These are phyloP conservation scores for Yarrowia divulgata DNA, from an alignment of 805 yeast genomes.

Conservation along the genomic window DNA sequence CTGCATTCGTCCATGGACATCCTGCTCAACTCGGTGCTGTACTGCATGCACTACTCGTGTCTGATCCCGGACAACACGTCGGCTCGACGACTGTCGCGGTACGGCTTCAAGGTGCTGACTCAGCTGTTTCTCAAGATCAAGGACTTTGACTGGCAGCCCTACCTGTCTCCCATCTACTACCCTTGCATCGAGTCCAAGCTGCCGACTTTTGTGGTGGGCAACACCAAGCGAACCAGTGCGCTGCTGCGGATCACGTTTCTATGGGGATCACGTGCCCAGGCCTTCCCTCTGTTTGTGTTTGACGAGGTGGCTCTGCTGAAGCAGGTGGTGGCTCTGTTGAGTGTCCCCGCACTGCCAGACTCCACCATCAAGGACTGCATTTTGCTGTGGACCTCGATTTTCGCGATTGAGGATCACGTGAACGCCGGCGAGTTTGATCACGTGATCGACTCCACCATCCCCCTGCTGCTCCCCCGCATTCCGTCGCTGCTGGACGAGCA, in stretches of 20 bases:
- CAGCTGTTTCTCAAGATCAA: slow-evolving; percentile 64
- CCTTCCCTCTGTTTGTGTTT: slow-evolving; percentile 60
- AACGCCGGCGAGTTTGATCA: slow-evolving; percentile 49
- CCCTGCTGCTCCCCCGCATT: slow-evolving; percentile 45
- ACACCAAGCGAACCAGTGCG: slow-evolving; percentile 83
- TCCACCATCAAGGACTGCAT: slow-evolving; percentile 59
- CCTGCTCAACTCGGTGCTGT: slow-evolving; percentile 64
- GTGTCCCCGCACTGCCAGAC: slow-evolving; percentile 67
- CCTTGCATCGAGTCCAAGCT: slow-evolving; percentile 70
- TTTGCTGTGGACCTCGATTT: slow-evolving; percentile 58
- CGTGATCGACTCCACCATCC: slow-evolving; percentile 46
- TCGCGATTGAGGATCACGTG: slow-evolving; percentile 59
- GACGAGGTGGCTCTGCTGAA: slow-evolving; percentile 63
- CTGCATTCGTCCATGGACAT: slow-evolving; percentile 58
- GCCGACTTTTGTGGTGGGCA: slow-evolving; percentile 71
- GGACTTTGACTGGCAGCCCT: slow-evolving; percentile 60
- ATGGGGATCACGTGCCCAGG: slow-evolving; percentile 60
- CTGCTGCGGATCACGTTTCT: slow-evolving; percentile 68
- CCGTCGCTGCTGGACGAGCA: slow-evolving; percentile 43
- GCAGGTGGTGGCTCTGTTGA: slow-evolving; percentile 64
- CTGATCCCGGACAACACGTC: slow-evolving; percentile 51
- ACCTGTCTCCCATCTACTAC: slow-evolving; percentile 59
- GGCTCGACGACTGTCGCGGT: slow-evolving; percentile 67
- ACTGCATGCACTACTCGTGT: slow-evolving; percentile 58
- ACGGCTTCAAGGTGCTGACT: slow-evolving; percentile 70